phyloP scores from a whole-genome alignment of 1,139 yeast species.

The Trichomonascaceae sp. region DNA sequence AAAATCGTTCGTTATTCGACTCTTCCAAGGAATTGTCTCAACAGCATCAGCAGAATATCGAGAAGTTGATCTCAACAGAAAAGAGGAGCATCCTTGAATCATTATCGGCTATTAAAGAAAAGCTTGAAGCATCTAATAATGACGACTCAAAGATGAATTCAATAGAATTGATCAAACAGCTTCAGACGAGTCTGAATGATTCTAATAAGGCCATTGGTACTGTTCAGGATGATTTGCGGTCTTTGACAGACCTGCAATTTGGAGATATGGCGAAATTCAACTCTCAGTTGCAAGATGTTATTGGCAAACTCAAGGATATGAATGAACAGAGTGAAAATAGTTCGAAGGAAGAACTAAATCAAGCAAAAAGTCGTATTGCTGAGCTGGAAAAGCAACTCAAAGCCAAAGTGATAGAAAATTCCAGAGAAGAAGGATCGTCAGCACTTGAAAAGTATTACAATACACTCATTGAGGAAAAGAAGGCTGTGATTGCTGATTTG shows the following conservation, averaged over 20 bases:
- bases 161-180: background rate
- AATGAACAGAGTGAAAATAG: background rate
- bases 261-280: slow-evolving; percentile 14
- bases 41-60: background rate
- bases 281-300: background rate
- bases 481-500: slow-evolving; percentile 12
- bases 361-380: slow-evolving; percentile 1
- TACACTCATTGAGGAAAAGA: slow-evolving; percentile 12
- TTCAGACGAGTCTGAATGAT: background rate
- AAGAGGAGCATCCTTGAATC: background rate
- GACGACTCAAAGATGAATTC: background rate
- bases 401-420: background rate
- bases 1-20: background rate
- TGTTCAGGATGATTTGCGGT: slow-evolving; percentile 21
- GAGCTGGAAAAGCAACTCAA: slow-evolving; percentile 6
- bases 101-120: background rate
- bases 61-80: background rate
- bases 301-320: background rate
- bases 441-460: slow-evolving; percentile 2
- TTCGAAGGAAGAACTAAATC: background rate
- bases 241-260: slow-evolving; percentile 22
- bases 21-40: background rate
- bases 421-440: slow-evolving; percentile 5
- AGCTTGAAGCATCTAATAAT: background rate
- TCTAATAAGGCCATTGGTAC: slow-evolving; percentile 6